A percentile compares a stretch with the other conserved stretches of the same genome.
Conservation (phyloP, 441 rosid genomes). For the Adansonia grandidieri region DNA sequence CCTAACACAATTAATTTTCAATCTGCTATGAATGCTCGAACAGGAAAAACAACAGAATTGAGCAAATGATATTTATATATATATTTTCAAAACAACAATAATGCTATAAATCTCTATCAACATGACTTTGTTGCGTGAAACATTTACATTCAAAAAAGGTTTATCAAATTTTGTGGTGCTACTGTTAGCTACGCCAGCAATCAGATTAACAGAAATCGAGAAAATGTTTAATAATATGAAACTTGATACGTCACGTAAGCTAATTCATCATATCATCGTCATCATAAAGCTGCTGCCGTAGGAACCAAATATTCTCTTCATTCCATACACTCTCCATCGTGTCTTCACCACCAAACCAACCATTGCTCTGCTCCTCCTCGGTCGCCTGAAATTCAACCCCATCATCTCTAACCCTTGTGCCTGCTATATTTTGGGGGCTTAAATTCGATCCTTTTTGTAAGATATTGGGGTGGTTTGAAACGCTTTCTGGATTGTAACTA, state of each 20-base stretch:
- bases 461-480: not conserved
- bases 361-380: no score
- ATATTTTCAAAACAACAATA: not conserved
- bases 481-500: slow-evolving; percentile 29
- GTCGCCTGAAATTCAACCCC: no score
- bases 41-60: not conserved
- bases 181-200: not conserved
- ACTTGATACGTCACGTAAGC: no score
- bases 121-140: not conserved
- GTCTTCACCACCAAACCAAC: no score
- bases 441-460: slow-evolving; percentile 31
- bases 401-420: slow-evolving; percentile 29
- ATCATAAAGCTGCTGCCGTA: no score
- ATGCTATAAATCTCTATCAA: not conserved
- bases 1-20: not conserved
- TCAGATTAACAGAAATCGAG: no score
- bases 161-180: not conserved
- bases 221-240: no score
- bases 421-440: not conserved
- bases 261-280: not conserved
- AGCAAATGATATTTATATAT: not conserved
- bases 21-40: not conserved
- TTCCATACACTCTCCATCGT: no score
- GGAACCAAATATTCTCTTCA: no score
- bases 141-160: slow-evolving; percentile 12